A percentile compares a stretch with the other conserved stretches of the same genome.
These are phyloP conservation scores for Talaromyces rugulosus DNA, from an alignment of 2,329 filamentous ascomycete genomes.

Conservation along the genomic window DNA sequence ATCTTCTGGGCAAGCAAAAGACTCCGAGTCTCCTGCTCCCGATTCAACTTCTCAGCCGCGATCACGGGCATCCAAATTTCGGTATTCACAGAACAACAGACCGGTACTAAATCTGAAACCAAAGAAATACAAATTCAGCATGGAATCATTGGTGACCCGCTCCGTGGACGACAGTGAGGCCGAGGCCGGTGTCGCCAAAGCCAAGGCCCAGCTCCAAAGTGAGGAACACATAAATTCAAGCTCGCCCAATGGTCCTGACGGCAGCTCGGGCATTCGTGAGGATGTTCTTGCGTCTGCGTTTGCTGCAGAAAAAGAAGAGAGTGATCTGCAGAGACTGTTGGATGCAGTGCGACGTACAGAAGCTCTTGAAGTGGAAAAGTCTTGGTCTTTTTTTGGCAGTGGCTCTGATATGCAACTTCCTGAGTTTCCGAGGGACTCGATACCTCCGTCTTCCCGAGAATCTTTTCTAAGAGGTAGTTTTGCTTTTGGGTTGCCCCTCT, in stretches of 20 bases:
- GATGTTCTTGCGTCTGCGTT: constrained; percentile 40
- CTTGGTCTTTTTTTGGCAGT: constrained; percentile 56
- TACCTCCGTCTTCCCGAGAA: constrained; percentile 28
- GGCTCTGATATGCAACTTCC: constrained; percentile 18
- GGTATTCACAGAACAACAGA: constrained; percentile 12
- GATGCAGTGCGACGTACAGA: constrained; percentile 59
- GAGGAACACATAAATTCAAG: constrained; percentile 12
- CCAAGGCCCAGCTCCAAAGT: constrained; percentile 28
- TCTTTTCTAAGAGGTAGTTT: constrained; percentile 30
- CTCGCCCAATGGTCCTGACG: background rate
- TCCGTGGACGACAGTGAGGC: constrained; percentile 57
- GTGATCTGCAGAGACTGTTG: constrained; percentile 45
- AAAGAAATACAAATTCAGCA: constrained; percentile 57
- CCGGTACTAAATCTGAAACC: constrained; percentile 19
- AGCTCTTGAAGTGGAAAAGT: constrained; percentile 49
- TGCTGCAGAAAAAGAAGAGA: constrained; percentile 40
- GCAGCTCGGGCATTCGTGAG: constrained; percentile 27
- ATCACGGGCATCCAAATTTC: constrained; percentile 11
- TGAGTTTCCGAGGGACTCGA: constrained; percentile 32
- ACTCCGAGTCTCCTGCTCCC: constrained; percentile 6
- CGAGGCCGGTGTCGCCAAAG: constrained; percentile 47
- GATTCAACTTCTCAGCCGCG: constrained; percentile 13
- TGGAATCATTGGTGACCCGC: constrained; percentile 59
- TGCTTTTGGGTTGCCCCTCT: background rate
- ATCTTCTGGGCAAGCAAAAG: constrained; percentile 14